Percentiles rank a stretch among this genome's conserved stretches.
These are phyloP conservation scores for Piper longum DNA, from an alignment of 164 flowering plant species.

Conservation along the genomic window DNA sequence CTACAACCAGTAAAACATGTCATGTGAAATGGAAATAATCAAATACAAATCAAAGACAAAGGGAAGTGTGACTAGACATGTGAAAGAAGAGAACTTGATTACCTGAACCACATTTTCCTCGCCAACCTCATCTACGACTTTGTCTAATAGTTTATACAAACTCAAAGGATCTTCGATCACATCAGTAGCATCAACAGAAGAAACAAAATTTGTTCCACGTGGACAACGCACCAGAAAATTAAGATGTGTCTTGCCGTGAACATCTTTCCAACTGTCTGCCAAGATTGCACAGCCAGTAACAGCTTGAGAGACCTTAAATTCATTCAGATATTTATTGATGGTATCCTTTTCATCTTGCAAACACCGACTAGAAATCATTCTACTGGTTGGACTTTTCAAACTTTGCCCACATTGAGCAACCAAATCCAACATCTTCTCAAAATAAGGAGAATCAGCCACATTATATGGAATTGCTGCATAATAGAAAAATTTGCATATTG, in stretches of 20 bases:
- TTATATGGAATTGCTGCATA: slow-evolving; percentile 55
- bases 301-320: slow-evolving; percentile 44
- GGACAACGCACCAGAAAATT: slow-evolving; percentile 65
- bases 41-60: neutral
- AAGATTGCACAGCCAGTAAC: slow-evolving; percentile 59
- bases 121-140: slow-evolving; percentile 64
- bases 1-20: slow-evolving; percentile 13
- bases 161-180: slow-evolving; percentile 34
- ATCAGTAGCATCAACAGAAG: slow-evolving; percentile 58
- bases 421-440: slow-evolving; percentile 64
- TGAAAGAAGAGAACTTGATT: slow-evolving; percentile 2
- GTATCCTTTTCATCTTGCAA: slow-evolving; percentile 51
- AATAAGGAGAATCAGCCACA: slow-evolving; percentile 49
- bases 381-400: slow-evolving; percentile 35
- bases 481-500: slow-evolving; percentile 60
- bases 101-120: slow-evolving; percentile 85
- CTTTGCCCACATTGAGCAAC: slow-evolving; percentile 63
- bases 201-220: slow-evolving; percentile 46
- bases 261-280: slow-evolving; percentile 73
- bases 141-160: slow-evolving; percentile 53
- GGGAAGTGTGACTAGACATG: neutral
- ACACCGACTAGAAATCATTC: slow-evolving; percentile 38
- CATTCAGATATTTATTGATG: slow-evolving; percentile 34
- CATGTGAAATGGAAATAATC: neutral
- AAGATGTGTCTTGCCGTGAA: slow-evolving; percentile 37